Base-by-base conservation (phyloP, 257 asterid species). In the Mitragyna speciosa region DNA sequence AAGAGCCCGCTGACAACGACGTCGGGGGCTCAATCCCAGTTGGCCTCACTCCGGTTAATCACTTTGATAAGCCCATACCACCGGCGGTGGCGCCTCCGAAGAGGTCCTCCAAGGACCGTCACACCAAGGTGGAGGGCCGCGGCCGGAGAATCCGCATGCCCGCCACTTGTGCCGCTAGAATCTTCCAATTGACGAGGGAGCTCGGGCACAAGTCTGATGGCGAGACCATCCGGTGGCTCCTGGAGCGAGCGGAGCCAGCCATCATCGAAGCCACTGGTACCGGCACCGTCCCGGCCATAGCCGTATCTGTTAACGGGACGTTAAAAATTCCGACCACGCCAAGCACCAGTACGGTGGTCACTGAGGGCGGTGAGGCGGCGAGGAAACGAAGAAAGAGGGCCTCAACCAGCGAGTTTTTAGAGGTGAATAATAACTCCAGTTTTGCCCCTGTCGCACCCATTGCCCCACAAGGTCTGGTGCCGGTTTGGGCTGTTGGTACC, bases 121-220 rank as follows among this genome's bases (percentile, higher is more conserved):
- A 93, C 84, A 91, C 97, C 12, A 93, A 93, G 82, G 97, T 93
- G 75, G 95, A 93, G 86, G 97, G 97, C 1, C 95, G 97, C 4
- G 97, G 97, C 49, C 79, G 97, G 83, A 86, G 97, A 76, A 87
- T 93, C 63, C 96, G 97, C 0, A 91, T 93, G 89, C 92, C 95
- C 8, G 95, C 96, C 15, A 82, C 95, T 11, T 90, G 95, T 79
- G 97, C 97, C 0, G 95, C 97, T 9, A 89, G 96, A 70, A 88
- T 93, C 72, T 91, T 93, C 77, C 96, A 91, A 72, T 83, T 93
- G 76, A 93, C 97, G 20, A 79, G 91, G 48, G 97, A 93, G 72
- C 88, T 93, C 0, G 96, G 96, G 2, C 93, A 87, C 79, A 93
- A 91, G 71, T 90, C 95, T n/a, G 97, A 93, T 49, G 97, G 97